Base-by-base conservation (phyloP, 768 basidiomycete genomes). In the Tremella mesenterica region DNA sequence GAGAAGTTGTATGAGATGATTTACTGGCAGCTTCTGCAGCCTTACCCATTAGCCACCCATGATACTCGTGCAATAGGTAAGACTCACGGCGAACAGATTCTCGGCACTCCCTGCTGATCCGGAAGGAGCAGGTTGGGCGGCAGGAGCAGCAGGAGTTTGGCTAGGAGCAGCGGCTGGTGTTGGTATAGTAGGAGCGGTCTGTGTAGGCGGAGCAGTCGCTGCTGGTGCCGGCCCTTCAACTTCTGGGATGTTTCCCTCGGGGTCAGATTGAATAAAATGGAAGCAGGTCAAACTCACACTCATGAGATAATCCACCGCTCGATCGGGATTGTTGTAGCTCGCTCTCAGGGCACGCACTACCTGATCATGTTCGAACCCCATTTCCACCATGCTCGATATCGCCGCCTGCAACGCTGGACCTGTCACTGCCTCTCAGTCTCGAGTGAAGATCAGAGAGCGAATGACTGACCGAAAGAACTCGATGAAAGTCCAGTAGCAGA, bases 231-330 rank as follows among this genome's bases (percentile, higher is more conserved):
- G 49, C 20, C 25, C 25, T 10, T 12, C 26, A 8, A n/a, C 31
- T 14, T 23, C 48, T 9, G 67, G 67, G 33, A 67, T 61, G 44
- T 67, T 57, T 2, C 65, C 63, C 63, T 65, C 7, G 28, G 23
- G 18, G 31, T 55, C 41, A 61, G 54, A 44, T 31, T 26, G 1
- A 27, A 52, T n/a, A 38, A 13, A 12, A 43, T 14, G 12, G 18
- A 49, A 26, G 18, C 12, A 36, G 2, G 33, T 3, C 8, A 29
- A 12, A 76, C 85, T 60, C 63, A 92, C 93, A 56, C 70, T 93
- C 81, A 97, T 85, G 51, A 99, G 76, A 74, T 99, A 99, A 73
- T 99, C 95, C n/a, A 90, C 93, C 6, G 95, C 95, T 27, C 95
- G 81, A 64, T 97, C 91, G 7, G 95, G 87, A 75, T 99, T 97